phyloP scores from a whole-genome alignment of 1,139 yeast genomes.

The Saccharomyces hybrid region DNA sequence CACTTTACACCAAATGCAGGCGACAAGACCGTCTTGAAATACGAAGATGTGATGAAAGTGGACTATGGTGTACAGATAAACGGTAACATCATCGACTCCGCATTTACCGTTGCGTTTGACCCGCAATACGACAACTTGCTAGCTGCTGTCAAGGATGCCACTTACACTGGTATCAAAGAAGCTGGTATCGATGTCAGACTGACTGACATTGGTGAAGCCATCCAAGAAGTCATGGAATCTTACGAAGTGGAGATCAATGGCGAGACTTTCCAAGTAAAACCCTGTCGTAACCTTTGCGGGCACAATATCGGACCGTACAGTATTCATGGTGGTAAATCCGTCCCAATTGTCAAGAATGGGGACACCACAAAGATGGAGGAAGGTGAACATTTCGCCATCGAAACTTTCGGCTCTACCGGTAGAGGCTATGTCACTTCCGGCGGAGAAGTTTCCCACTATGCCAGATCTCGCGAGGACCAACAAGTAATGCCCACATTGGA shows the following conservation, averaged over 20 bases:
- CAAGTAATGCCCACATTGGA: constrained; percentile 50
- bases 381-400: constrained; percentile 96
- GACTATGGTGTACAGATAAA: constrained; percentile 96
- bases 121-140: constrained; percentile 73
- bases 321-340: constrained; percentile 93
- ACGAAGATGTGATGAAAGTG: constrained; percentile 93
- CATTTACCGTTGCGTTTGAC: constrained; percentile 87
- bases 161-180: constrained; percentile 85
- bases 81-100: constrained; percentile 93
- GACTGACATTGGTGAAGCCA: constrained; percentile 91
- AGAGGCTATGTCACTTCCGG: constrained; percentile 77
- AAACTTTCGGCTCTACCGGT: constrained; percentile 96
- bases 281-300: constrained; percentile 88
- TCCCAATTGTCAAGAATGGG: constrained; percentile 89
- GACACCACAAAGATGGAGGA: constrained; percentile 98
- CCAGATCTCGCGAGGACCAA: constrained; percentile 45
- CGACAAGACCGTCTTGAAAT: constrained; percentile 68
- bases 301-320: constrained; percentile 79
- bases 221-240: constrained; percentile 96
- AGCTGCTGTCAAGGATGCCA: constrained; percentile 84
- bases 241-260: constrained; percentile 91
- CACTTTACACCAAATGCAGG: constrained; percentile 97
- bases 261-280: constrained; percentile 72
- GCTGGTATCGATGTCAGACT: constrained; percentile 95
- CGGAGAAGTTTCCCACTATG: constrained; percentile 95